Base-by-base conservation (phyloP, 2,329 filamentous ascomycete species). In the Hypoxylon rubiginosum region DNA sequence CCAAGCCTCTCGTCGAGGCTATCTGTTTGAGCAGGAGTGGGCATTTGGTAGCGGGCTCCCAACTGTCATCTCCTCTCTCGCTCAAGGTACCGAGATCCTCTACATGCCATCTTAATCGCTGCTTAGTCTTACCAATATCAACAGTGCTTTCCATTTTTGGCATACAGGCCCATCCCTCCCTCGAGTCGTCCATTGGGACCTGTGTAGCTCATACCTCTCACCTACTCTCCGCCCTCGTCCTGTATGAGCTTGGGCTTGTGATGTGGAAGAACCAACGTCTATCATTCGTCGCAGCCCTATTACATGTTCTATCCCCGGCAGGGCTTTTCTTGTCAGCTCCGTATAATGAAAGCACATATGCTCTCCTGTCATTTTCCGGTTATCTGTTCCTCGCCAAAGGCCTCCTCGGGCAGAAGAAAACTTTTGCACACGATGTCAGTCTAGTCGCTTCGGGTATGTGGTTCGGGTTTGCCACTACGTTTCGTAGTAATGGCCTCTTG, bases 311-410 rank as follows among this genome's bases (percentile, higher is more conserved):
- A 52, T 96, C 92, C 0, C 95, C 96, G 0, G 96, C 92, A 0
- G 95, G 95, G 0, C 80, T 97, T 2, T 98, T 99, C 76, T 86
- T 99, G 17, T 94, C 91, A 0, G 91, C 94, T 0, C 93, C 95
- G 0, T 97, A 96, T 78, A 86, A 89, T 9, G 96, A 99, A 81
- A 89, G 91, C 68, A 78, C 90, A 0, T 97, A 94, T 78, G 90
- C 95, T 0, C 83, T 92, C 21, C 82, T 97, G 34, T 92, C 91
- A 43, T 92, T 97, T 73, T 71, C 84, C 0, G 96, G 93, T 0
- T 90, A 89, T 73, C 84, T 92, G 30, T 77, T 91, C 51, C 96
- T 95, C 76, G 86, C 87, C 1, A 82, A 84, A 48, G 83, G 83
- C 67, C 58, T 80, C 13, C 80, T 80, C 17, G 77, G 63, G 66